Evolutionary conservation across 805 yeast genomes (phyloP), one percentile per base, ranked within the genome.

Genomic region (Pichia phayaonensis): DNA sequence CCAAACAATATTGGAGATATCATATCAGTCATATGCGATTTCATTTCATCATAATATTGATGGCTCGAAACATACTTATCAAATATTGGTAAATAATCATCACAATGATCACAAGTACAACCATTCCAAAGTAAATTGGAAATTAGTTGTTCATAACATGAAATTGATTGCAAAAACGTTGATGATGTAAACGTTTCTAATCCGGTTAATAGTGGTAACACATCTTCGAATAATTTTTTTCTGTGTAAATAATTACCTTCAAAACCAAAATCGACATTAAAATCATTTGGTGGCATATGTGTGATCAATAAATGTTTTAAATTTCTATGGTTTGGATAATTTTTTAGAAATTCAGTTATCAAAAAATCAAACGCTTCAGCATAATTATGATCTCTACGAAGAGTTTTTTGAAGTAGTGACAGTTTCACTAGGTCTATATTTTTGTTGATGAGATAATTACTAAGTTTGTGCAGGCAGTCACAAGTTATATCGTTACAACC

Each of bases 111-210:
- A 61, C 95, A 86, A 39, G 73, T 74, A 62, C 92, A 85, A 0
- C 92, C 92, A 60, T 84, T 85, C 90, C 92, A 86, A 23, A 86
- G 63, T 46, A 86, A 55, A 54, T 83, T 85, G 44, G 87, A 84
- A 61, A 81, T 80, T 8, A 83, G 62, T 50, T 82, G 83, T 56
- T 86, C 95, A 61, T 84, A 86, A 54, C 87, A 78, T 0, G 88
- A 71, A 21, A 83, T 67, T 0, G 81, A 68, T 50, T 81, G 79
- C 54, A 86, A 62, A 48, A 83, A 70, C 5, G 80, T 79, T 2
- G 90, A 89, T 0, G 81, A 72, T 4, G 77, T 66, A 15, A 86
- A 60, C 1, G 70, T 69, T 44, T 75, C 66, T 42, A 80, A 66
- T 2, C 68, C 59, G 15, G 58, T 57, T 27, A 79, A 55, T 16